Conservation (phyloP, 345 rosid species). For the Syzygium grande region DNA sequence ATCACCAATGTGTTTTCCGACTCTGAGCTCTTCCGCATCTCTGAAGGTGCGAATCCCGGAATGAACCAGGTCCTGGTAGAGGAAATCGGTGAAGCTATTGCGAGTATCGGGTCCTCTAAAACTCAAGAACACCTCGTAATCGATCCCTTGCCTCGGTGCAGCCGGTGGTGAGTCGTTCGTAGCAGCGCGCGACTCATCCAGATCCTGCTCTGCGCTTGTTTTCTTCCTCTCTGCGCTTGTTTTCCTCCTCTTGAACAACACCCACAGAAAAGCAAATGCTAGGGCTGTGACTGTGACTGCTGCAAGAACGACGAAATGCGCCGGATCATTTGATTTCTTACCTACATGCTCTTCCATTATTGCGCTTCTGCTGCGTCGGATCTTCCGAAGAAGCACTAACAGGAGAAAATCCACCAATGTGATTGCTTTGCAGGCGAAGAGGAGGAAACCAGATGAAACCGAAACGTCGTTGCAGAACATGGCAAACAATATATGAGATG, state of each 20-base stretch:
- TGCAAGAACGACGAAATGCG: not conserved
- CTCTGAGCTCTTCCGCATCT: not conserved
- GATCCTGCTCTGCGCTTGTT: not conserved
- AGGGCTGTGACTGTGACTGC: not conserved
- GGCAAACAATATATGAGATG: not conserved
- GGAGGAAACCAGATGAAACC: not conserved
- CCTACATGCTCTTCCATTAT: not conserved
- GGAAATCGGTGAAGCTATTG: not conserved
- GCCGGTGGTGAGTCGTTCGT: not conserved
- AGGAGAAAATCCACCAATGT: not conserved
- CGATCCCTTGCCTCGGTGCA: not conserved
- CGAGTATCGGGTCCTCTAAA: not conserved
- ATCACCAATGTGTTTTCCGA: not conserved
- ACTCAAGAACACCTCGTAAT: constrained; percentile 6
- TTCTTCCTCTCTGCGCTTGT: not conserved
- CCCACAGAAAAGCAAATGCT: not conserved
- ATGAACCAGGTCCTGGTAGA: not conserved
- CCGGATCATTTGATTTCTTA: not conserved
- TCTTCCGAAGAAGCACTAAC: not conserved
- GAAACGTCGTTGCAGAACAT: not conserved
- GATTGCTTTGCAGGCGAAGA: not conserved
- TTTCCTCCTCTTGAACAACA: not conserved
- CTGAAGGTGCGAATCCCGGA: constrained; percentile 2
- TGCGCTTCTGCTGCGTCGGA: not conserved
- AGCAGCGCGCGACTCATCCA: not conserved